A percentile compares a stretch with the other conserved stretches of the same genome.
phyloP scores from a whole-genome alignment of 2,329 filamentous ascomycete species.

The Colletotrichum cuscutae region DNA sequence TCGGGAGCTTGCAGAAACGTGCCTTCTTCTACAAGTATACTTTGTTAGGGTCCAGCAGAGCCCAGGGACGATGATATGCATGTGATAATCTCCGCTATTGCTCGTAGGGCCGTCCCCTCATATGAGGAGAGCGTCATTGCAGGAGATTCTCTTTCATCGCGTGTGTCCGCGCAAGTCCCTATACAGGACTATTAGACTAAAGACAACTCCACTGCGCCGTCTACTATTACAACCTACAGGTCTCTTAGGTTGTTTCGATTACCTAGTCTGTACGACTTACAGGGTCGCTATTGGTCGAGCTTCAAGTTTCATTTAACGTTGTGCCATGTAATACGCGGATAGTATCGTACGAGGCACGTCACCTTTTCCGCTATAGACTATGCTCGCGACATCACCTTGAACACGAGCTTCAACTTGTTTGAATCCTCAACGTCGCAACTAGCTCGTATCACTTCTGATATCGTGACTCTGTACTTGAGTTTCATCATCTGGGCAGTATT shows the following conservation, averaged over 20 bases:
- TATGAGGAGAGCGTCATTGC: too few relatives aligned
- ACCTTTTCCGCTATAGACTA: neutral
- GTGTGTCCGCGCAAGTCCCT: too few relatives aligned
- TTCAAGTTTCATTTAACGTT: neutral
- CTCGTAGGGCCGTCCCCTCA: too few relatives aligned
- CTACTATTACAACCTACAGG: neutral
- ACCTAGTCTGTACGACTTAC: neutral
- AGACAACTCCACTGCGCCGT: neutral
- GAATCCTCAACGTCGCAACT: rapidly evolving
- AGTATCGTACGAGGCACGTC: neutral
- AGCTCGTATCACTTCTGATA: neutral
- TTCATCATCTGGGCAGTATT: neutral
- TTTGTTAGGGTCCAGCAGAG: too few relatives aligned
- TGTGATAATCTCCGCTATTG: too few relatives aligned
- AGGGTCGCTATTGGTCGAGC: neutral
- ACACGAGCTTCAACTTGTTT: neutral
- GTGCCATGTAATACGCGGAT: neutral
- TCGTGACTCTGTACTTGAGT: neutral
- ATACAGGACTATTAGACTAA: neutral
- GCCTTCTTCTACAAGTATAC: too few relatives aligned
- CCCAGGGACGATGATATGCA: too few relatives aligned
- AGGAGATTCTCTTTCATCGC: too few relatives aligned
- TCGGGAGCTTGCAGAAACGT: too few relatives aligned
- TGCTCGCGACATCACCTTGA: neutral
- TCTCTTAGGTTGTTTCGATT: neutral